Base-by-base conservation (phyloP, 805 yeast species). In the Starmerella bombi region DNA sequence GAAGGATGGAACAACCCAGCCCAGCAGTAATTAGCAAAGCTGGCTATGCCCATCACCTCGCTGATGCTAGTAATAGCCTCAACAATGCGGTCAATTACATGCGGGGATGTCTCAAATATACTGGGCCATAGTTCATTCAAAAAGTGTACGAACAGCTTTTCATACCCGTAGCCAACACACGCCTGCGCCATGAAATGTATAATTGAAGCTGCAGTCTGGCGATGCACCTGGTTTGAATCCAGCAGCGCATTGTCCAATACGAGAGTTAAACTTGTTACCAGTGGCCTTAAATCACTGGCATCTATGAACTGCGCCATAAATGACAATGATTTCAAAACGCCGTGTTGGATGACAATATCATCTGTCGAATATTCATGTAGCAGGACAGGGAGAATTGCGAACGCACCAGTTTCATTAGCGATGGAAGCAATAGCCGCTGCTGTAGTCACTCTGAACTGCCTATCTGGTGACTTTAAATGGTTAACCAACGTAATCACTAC, bases 351-450 rank as follows among this genome's bases (percentile, higher is more conserved):
- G 54, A 86, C 85, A 36, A 76, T 74, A 46, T 86, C 96, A 0
- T 94, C 95, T 2, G 82, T 79, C 40, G 93, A 69, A 58, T 88
- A 91, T 59, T 91, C 98, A 59, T 88, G 85, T 93, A 91, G 81
- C 37, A 91, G 63, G 0, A 94, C 93, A 0, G 99, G 98, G 7
- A 91, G 59, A 0, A 88, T 93, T 0, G 96, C 83, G 60, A 81
- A 91, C 0, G 97, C 94, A 0, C 83, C 74, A 59, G 97, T 91
- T 0, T 80, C 75, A 43, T 86, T 91, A 0, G 97, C 97, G 7
- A 91, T 93, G 50, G 91, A 85, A 28, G 94, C 98, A 49, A 91
- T 82, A 0, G 99, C 99, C 31, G 91, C 96, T 5, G 98, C 95
- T 0, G 97, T 84, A 58, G 95, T 88, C 7, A 91, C 94, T 55